Evolutionary conservation across 2,329 filamentous ascomycete genomes (phyloP).

Genomic region (Endocalyx cinctus): DNA sequence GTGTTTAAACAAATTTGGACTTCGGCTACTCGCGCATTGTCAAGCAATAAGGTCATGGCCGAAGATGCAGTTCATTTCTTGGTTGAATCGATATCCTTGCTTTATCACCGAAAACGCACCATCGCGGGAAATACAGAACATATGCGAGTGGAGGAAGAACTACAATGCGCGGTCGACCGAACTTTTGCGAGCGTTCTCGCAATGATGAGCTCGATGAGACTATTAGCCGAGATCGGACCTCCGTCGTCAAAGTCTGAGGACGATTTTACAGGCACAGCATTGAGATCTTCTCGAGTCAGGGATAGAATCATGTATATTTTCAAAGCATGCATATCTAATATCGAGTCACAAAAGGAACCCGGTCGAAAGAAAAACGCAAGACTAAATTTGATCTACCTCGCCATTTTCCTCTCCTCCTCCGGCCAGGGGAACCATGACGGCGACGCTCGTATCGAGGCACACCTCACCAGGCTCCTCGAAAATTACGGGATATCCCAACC

Average conservation of each 20-base stretch:
- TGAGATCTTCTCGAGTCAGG: slow-evolving; percentile 16
- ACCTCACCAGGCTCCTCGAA: too few species aligned
- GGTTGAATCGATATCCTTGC: slow-evolving; percentile 26
- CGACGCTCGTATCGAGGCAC: too few species aligned
- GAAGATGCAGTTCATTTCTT: slow-evolving; percentile 34
- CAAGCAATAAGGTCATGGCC: slow-evolving; percentile 21
- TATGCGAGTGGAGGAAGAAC: slow-evolving; percentile 14
- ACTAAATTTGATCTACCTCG: slow-evolving; percentile 17
- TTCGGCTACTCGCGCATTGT: slow-evolving; percentile 30
- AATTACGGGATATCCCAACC: too few species aligned
- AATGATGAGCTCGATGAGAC: slow-evolving; percentile 30
- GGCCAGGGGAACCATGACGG: too few species aligned
- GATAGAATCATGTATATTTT: slow-evolving; percentile 24
- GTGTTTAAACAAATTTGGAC: slow-evolving; percentile 39
- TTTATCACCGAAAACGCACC: slow-evolving; percentile 20
- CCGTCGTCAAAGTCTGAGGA: too few species aligned
- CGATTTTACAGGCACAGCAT: too few species aligned
- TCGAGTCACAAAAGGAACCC: slow-evolving; percentile 11
- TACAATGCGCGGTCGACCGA: slow-evolving; percentile 23
- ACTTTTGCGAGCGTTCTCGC: slow-evolving; percentile 38
- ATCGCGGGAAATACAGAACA: slow-evolving; percentile 5
- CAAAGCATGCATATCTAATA: slow-evolving; percentile 20
- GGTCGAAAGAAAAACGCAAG: slow-evolving; percentile 11
- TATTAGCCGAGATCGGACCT: slow-evolving; percentile 21
- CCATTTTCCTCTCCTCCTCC: slow-evolving; percentile 19